Base-by-base conservation (phyloP, 2,329 filamentous ascomycete genomes). In the Penicillium corylophilum region DNA sequence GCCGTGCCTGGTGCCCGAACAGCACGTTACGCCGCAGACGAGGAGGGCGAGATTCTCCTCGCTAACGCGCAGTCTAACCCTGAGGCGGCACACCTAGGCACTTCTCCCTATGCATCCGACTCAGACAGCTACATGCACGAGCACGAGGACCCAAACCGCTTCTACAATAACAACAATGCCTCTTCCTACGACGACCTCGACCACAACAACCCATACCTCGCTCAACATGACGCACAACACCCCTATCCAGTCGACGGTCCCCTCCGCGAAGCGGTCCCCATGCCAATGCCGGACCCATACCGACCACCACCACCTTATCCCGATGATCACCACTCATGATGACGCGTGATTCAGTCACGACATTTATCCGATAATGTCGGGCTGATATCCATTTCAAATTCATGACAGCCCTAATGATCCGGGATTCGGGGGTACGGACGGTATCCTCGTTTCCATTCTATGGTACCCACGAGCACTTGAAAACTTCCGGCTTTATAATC, bases 41-140 rank as follows among this genome's bases (percentile, higher is more conserved):
- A 73, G 35, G 73, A 76, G 55, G 72, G 67, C 28, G 63, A 68
- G 23, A 65, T 70, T 7, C 67, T 76, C 16, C 65, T 76, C 6
- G 63, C 69, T 3, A 62, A 74, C 51, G 67, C 71, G 9, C 73
- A 74, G 56, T 56, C 66, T 2, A 72, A 71, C 26, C 70, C 71
- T 2, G 60, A 60, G 12, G 56, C 61, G 3, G 55, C 61, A n/a
- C 59, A 51, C 29, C 24, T 57, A 26, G 56, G 56, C 22, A 51
- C 48, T 22, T 61, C 60, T 12, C 56, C 61, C 0, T 63, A 59
- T 29, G 53, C 56, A 13, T 60, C 64, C 9, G 54, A 58, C 3
- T 48, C 46, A 4, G 59, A 61, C 20, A 57, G 60, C 8, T 50
- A 58, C 18, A 39, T 60, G 3, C 48, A 56, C 10, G 56, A 59